Evolutionary conservation across 164 flowering plant species (phyloP).

Genomic region (Kalanchoe fedtschenkoi): DNA sequence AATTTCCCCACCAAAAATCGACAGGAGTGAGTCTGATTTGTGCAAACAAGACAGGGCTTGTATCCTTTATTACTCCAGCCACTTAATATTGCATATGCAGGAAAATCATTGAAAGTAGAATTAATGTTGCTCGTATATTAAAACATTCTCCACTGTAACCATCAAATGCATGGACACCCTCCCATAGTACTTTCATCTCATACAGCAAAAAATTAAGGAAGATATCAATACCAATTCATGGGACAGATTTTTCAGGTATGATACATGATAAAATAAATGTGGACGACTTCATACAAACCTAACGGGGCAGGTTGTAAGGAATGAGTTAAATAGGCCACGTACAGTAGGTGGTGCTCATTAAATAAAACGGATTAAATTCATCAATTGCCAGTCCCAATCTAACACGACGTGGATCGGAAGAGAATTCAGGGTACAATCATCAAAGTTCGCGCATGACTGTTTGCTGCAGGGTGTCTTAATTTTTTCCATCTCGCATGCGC

Average conservation of each 20-base stretch:
- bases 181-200: not conserved
- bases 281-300: not conserved
- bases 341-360: not conserved
- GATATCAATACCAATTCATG: not conserved
- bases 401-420: not conserved
- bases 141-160: not conserved
- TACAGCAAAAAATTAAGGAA: not conserved
- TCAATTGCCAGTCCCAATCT: not conserved
- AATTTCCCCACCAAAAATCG: too few species aligned
- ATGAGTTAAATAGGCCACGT: not conserved
- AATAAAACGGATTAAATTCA: not conserved
- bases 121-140: not conserved
- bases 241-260: not conserved
- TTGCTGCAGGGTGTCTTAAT: constrained; percentile 14
- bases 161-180: not conserved
- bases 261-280: not conserved
- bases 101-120: constrained; percentile 3
- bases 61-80: not conserved
- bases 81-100: not conserved
- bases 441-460: constrained; percentile 8
- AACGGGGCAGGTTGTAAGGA: not conserved
- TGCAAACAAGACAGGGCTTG: too few species aligned
- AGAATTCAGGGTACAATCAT: not conserved
- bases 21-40: too few species aligned
- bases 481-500: constrained; percentile 4